Evolutionary conservation across 2,329 filamentous ascomycete genomes (phyloP).

Genomic region (Eurotiales sp.): DNA sequence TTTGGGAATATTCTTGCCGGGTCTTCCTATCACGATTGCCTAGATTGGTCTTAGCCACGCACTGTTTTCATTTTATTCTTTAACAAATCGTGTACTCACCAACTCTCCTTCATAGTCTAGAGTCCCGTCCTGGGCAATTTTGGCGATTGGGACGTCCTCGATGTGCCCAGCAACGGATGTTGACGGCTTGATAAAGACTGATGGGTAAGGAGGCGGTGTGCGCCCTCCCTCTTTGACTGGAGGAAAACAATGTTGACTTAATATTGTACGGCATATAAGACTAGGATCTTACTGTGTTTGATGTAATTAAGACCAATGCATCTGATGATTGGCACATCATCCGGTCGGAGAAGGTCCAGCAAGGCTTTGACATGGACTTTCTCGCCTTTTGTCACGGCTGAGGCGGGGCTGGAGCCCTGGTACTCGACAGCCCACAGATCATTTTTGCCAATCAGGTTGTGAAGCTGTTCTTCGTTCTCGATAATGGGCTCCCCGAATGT

Average conservation of each 20-base stretch:
- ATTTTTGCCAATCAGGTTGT: neutral
- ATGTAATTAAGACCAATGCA: conserved; percentile 17
- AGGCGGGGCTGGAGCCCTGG: neutral
- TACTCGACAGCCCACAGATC: neutral
- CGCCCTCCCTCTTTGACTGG: conserved; percentile 37
- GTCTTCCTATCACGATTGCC: conserved; percentile 32
- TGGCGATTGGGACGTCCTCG: conserved; percentile 32
- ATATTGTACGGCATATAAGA: no score
- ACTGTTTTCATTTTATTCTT: neutral
- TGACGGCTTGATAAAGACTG: conserved; percentile 40
- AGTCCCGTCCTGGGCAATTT: conserved; percentile 36
- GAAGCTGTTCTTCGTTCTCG: neutral
- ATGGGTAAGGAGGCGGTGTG: conserved; percentile 35
- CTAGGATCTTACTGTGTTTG: conserved; percentile 13
- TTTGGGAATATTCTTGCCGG: conserved; percentile 40
- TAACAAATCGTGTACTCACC: neutral
- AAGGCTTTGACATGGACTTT: neutral
- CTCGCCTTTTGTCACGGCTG: neutral
- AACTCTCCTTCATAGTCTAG: conserved; percentile 37
- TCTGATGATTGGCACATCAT: conserved; percentile 14
- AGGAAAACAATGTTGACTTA: neutral
- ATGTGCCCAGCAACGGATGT: conserved; percentile 26
- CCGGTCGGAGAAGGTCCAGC: neutral
- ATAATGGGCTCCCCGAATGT: neutral
- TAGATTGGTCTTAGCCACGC: neutral